Conservation (phyloP, 805 yeast species). For the Sungouiella blattae region DNA sequence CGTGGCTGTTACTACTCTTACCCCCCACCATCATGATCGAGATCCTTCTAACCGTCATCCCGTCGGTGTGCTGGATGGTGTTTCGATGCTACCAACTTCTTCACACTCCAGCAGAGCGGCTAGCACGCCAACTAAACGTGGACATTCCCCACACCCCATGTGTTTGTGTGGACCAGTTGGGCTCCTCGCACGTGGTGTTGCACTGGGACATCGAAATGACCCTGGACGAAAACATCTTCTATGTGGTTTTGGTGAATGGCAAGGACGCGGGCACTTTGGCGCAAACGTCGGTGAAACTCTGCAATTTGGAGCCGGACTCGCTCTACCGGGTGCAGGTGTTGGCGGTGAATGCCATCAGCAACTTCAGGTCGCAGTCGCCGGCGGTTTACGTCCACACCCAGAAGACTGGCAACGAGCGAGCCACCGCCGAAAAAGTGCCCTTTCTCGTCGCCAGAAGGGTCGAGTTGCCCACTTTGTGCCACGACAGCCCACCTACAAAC, state of each 20-base stretch:
- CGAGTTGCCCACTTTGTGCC: not conserved
- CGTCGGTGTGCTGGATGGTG: constrained; percentile 37
- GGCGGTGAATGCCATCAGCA: constrained; percentile 33
- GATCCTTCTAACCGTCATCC: constrained; percentile 29
- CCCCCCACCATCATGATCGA: constrained; percentile 26
- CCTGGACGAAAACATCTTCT: constrained; percentile 30
- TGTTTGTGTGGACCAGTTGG: constrained; percentile 53
- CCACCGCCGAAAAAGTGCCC: not conserved
- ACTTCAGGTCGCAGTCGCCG: constrained; percentile 31
- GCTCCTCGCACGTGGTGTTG: constrained; percentile 41
- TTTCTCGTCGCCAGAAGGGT: not conserved
- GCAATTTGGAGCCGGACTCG: constrained; percentile 23
- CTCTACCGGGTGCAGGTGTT: constrained; percentile 35
- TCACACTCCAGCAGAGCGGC: constrained; percentile 44
- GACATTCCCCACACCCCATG: constrained; percentile 55
- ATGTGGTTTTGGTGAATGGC: constrained; percentile 31
- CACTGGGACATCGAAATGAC: constrained; percentile 44
- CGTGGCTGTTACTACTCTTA: no score
- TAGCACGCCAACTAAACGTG: constrained; percentile 45
- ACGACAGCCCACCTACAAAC: not conserved
- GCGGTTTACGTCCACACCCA: constrained; percentile 32
- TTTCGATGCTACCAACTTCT: constrained; percentile 36
- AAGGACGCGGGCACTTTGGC: constrained; percentile 34
- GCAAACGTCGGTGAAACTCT: constrained; percentile 32
- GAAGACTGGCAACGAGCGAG: not conserved